Base-by-base conservation (phyloP, 352 stramenopile genomes). In the Pythium sp. region DNA sequence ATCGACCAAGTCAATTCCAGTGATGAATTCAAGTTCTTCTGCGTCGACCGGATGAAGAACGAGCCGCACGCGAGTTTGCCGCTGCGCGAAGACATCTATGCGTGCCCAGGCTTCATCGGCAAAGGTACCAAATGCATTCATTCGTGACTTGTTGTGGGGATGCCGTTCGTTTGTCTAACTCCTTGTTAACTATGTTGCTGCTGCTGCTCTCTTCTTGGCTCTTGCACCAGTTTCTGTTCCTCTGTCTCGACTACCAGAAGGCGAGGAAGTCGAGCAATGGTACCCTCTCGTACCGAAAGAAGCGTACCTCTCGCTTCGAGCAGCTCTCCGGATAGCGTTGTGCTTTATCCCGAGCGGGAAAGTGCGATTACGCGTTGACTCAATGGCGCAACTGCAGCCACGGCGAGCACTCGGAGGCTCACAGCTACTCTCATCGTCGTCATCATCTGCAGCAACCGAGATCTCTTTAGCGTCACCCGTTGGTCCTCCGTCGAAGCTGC, bases 231-330 rank as follows among this genome's bases (percentile, higher is more conserved):
- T 91, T 3, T 72, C 71, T 20, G 78, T 95, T 20, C 87, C 86
- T 12, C 73, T 95, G 9, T 67, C 75, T 4, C 79, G 86, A 0
- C 77, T 96, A 1, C 80, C 83, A 14, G 79, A 92, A 71, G 77
- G 76, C n/a, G 84, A 96, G 65, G 86, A 90, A 55, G 79, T 96
- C 36, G 86, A 94, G 70, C 88, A 94, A 38, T 96, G 86, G 88
- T 96, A 94, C 62, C 76, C 85, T 8, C 73, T 96, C 26, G 75
- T 87, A 2, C 60, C 81, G 6, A 86, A 81, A 28, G 82, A 89
- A 9, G 77, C 73, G 32, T 78, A 75, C 18, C 65, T 80, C 20
- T 77, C 75, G 12, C 65, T 91, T 15, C 80, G 85, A 11, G 82
- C 85, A 28, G 85, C 87, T 14, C 66, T 96, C n/a, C 77, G 85